Base-by-base conservation (phyloP, 805 yeast species). In the Metschnikowia bowlesiae region DNA sequence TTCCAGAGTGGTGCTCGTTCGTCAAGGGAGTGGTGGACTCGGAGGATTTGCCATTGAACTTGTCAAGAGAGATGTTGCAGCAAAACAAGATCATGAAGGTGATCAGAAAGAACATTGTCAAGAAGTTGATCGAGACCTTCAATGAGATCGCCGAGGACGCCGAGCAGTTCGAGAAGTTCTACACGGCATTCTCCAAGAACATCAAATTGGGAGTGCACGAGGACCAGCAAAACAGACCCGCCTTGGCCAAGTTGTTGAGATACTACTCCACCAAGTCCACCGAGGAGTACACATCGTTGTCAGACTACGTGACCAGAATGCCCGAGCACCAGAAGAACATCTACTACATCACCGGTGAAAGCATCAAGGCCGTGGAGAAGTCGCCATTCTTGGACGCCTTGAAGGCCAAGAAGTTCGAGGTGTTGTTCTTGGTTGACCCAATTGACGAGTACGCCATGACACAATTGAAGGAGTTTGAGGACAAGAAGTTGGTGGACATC, bases 71-170 rank as follows among this genome's bases (percentile, higher is more conserved):
- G 81, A 87, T 95, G 87, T 84, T 94, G 71, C 99, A 94, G 81
- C 99, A 94, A 81, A 94, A 94, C 89, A 94, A 94, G 89, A 94
- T 94, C 76, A 84, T 94, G 79, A 94, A 94, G 87, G 99, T 94
- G 59, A 94, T 94, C 73, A 90, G 95, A 83, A 94, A 94, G 92
- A 94, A 94, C 84, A 87, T 94, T 69, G 95, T 94, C 75, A 94
- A 94, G 91, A 92, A 94, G 79, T 80, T 92, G 70, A 89, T 94
- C 68, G 99, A 94, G 81, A 88, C 97, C 68, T 94, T 94, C 87
- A 91, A 89, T 74, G 99, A 94, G 82, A 94, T 94, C 69, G 95
- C 99, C 68, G 99, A 94, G 82, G 99, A 94, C 75, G 80, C 87
- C 67, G 99, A 94, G 78, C 97, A 89, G 82, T 94, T 94, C 69